phyloP scores from a whole-genome alignment of 192 early-diverging fungal species.

The Anaeromyces robustus region DNA sequence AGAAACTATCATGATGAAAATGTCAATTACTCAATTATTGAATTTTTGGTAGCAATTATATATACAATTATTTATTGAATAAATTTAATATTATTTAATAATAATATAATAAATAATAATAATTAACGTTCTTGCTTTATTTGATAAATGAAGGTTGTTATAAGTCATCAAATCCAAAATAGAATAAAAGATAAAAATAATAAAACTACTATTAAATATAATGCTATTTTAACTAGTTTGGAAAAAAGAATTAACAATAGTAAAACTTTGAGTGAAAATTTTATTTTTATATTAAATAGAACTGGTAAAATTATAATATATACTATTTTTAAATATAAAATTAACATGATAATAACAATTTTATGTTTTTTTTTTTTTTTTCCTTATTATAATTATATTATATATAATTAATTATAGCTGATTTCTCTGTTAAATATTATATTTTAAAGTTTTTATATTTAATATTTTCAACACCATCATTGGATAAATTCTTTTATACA shows the following conservation, averaged over 20 bases:
- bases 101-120: too few species aligned
- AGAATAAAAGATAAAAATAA: slow-evolving; percentile 22
- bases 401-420: slow-evolving; percentile 17
- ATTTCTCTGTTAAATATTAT: slow-evolving; percentile 25
- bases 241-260: slow-evolving; percentile 29
- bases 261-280: slow-evolving; percentile 72
- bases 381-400: neutral
- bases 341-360: too few species aligned
- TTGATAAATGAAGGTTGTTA: slow-evolving; percentile 27
- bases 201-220: slow-evolving; percentile 14
- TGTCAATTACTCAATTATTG: neutral
- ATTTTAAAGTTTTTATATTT: slow-evolving; percentile 56
- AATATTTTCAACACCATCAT: slow-evolving; percentile 45
- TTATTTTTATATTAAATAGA: slow-evolving; percentile 86
- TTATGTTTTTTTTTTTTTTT: too few species aligned
- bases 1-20: neutral
- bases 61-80: too few species aligned
- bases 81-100: too few species aligned
- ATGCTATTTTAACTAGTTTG: slow-evolving; percentile 34
- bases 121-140: too few species aligned
- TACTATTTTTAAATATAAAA: too few species aligned
- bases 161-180: slow-evolving; percentile 55
- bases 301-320: slow-evolving; percentile 31
- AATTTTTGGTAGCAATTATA: neutral
- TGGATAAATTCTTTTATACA: slow-evolving; percentile 69